These are phyloP conservation scores for Furcasterigmium sp. DNA, from an alignment of 2,329 filamentous ascomycete species.

Conservation along the genomic window DNA sequence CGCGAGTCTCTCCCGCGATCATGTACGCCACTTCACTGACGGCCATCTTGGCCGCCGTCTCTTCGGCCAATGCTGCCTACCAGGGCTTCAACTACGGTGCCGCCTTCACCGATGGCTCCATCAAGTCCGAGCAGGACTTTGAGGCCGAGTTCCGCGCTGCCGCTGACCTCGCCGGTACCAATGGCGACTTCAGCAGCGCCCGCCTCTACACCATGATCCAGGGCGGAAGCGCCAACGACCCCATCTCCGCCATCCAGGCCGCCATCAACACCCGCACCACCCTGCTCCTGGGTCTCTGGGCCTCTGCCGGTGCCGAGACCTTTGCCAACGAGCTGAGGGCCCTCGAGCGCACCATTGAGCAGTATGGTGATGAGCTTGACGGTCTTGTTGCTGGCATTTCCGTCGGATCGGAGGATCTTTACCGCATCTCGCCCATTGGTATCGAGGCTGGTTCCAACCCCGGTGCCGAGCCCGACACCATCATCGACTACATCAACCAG, in stretches of 20 bases:
- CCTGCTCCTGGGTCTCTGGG: constrained; percentile 81
- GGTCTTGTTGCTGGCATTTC: constrained; percentile 74
- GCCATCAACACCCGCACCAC: constrained; percentile 75
- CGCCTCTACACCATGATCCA: constrained; percentile 76
- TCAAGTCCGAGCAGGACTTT: constrained; percentile 61
- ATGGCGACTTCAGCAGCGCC: constrained; percentile 59
- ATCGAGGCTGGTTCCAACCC: constrained; percentile 55
- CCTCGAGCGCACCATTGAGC: constrained; percentile 60
- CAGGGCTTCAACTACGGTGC: constrained; percentile 73
- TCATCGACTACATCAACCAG: constrained; percentile 66
- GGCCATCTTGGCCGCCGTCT: constrained; percentile 26
- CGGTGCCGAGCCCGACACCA: constrained; percentile 55
- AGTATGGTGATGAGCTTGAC: constrained; percentile 63
- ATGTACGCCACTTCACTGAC: neutral
- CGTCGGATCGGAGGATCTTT: constrained; percentile 81
- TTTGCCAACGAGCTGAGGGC: constrained; percentile 73
- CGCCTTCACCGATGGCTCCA: constrained; percentile 52
- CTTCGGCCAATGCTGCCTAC: constrained; percentile 30
- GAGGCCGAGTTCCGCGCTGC: constrained; percentile 65
- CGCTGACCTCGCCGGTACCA: constrained; percentile 56
- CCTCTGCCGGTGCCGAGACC: constrained; percentile 56
- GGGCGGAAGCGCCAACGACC: constrained; percentile 56
- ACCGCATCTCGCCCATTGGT: constrained; percentile 70
- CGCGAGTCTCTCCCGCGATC: neutral
- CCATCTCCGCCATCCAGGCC: constrained; percentile 72